Conservation (phyloP, 2,329 filamentous ascomycete genomes). For the Alternaria triticina region DNA sequence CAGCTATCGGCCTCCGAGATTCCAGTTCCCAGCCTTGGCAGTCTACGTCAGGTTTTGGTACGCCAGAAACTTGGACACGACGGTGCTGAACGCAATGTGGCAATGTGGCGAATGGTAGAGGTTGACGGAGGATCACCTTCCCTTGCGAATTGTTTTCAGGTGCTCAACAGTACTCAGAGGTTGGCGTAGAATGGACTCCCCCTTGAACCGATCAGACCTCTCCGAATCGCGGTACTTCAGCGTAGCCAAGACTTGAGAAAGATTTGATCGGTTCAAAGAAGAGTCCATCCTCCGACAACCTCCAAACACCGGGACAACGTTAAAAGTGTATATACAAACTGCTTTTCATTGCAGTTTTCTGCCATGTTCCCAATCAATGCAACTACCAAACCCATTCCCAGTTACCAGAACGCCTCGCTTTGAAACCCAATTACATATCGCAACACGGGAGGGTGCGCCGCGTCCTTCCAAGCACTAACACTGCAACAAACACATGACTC, state of each 20-base stretch:
- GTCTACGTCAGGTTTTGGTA: constrained; percentile 23
- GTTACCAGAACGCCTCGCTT: constrained; percentile 14
- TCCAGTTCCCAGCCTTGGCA: constrained; percentile 18
- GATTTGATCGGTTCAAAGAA: neutral
- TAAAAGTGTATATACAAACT: constrained; percentile 1
- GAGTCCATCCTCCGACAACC: neutral
- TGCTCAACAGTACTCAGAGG: neutral
- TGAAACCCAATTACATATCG: neutral
- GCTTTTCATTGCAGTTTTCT: neutral
- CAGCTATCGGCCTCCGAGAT: neutral
- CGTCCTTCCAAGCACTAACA: neutral
- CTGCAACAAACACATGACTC: neutral
- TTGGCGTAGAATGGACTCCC: neutral
- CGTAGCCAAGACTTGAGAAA: neutral
- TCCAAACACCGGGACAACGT: neutral
- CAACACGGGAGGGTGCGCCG: neutral
- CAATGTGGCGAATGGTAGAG: neutral
- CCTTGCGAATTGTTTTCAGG: neutral
- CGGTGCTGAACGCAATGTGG: neutral
- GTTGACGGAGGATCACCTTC: no score
- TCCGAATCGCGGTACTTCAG: neutral
- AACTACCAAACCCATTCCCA: neutral
- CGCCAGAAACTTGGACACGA: constrained; percentile 5
- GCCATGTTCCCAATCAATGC: neutral
- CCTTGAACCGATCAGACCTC: neutral